Conservation (phyloP, 352 stramenopile genomes). For the Lagenidium giganteum region DNA sequence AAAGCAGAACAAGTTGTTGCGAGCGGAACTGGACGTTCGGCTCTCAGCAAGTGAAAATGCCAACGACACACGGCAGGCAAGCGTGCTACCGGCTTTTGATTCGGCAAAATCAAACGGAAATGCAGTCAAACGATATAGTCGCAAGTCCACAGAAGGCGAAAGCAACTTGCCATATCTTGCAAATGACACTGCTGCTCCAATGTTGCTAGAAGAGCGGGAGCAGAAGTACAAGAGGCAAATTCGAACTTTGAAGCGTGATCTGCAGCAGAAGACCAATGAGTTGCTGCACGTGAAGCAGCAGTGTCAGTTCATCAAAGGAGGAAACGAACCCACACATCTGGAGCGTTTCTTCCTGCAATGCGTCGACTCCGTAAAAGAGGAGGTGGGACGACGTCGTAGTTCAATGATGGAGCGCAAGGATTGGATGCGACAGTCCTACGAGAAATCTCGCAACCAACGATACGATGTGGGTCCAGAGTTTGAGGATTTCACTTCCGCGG, state of each 20-base stretch:
- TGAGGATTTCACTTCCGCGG: constrained; percentile 60
- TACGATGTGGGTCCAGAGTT: constrained; percentile 36
- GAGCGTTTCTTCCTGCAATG: constrained; percentile 80
- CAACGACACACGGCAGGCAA: constrained; percentile 16
- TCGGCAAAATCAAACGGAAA: constrained; percentile 5
- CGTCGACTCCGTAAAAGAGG: constrained; percentile 79
- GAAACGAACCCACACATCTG: constrained; percentile 36
- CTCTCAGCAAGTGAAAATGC: constrained; percentile 24
- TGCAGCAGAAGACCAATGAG: constrained; percentile 62
- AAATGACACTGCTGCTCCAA: neutral
- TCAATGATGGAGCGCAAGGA: constrained; percentile 17
- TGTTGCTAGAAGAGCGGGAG: constrained; percentile 46
- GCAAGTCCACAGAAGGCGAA: neutral
- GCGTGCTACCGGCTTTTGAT: constrained; percentile 36
- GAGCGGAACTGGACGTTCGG: constrained; percentile 71
- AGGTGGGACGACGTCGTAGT: constrained; percentile 42
- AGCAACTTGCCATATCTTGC: constrained; percentile 2
- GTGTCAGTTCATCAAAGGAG: constrained; percentile 17
- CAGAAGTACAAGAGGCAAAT: constrained; percentile 72
- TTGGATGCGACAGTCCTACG: no score
- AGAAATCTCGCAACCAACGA: constrained; percentile 27
- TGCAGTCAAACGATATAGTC: neutral
- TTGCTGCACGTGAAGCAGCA: constrained; percentile 36
- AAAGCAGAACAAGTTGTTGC: constrained; percentile 92
- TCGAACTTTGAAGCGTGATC: constrained; percentile 53